Base-by-base conservation (phyloP, 768 basidiomycete species). In the Trametes elegans region DNA sequence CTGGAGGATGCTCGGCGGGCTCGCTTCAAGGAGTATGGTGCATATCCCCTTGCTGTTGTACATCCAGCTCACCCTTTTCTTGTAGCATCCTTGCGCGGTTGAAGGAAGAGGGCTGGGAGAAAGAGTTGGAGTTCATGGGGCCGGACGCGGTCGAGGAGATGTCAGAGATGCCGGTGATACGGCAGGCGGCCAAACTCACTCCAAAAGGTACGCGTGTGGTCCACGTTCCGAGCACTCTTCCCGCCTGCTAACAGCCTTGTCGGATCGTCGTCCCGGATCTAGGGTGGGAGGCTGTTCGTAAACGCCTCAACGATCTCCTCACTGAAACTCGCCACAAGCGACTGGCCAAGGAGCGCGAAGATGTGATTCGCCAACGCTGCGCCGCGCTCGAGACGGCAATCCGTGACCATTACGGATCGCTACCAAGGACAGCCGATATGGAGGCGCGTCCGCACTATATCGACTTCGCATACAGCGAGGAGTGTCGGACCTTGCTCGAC, bases 121-220 rank as follows among this genome's bases (percentile, higher is more conserved):
- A 44, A 8, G 51, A 53, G 6, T 31, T 53, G 24, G 51, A 44
- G 0, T 53, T 45, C 39, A 13, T 53, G 16, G 51, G 42, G 5
- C 5, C 9, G 10, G 5, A 19, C 8, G 43, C 34, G 3, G 3
- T 53, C 11, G 23, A 44, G 3, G 26, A 28, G 8, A 53, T 53
- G 34, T n/a, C 41, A 2, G 10, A 21, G 3, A 16, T 31, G 3
- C 24, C 38, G 1, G 26, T 49, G 5, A 39, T 49, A 10, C 49
- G 49, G 5, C 36, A 49, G 38, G 7, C 49, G 7, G 14, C 27
- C 11, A 40, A 49, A 11, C 38, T 49, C 5, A 49, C 49, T 2
- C 14, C 24, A 7, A 18, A n/a, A 31, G 36, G 49, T 23, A 19
- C 39, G 47, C n/a, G n/a, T n/a, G n/a, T n/a, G n/a, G n/a, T n/a